Percentiles rank a stretch among this genome's conserved stretches.
Evolutionary conservation across 139 green algal species (phyloP).

Genomic region (Pseudopediastrum boryanum): DNA sequence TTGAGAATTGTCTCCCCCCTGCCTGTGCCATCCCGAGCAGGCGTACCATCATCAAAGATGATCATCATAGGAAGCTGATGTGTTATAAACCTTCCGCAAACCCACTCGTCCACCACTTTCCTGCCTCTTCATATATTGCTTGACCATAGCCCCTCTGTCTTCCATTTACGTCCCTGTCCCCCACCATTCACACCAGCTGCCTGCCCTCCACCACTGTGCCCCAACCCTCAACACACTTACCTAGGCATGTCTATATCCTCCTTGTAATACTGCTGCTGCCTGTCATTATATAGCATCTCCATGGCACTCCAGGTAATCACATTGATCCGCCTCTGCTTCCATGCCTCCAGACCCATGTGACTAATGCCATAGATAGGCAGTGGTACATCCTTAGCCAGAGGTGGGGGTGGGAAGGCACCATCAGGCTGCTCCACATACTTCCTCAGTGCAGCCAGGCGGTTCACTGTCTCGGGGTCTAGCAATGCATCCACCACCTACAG

Average conservation of each 20-base stretch:
- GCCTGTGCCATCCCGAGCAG: too few species aligned
- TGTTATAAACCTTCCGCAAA: neutral
- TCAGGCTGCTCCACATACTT: slow-evolving; percentile 42
- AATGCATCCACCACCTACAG: slow-evolving; percentile 55
- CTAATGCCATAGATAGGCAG: slow-evolving; percentile 31
- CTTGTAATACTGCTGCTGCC: slow-evolving; percentile 41
- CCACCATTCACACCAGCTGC: neutral
- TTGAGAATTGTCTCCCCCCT: neutral
- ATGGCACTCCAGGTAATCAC: slow-evolving; percentile 45
- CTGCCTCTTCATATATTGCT: neutral
- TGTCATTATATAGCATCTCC: slow-evolving; percentile 51
- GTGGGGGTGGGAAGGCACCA: slow-evolving; percentile 51
- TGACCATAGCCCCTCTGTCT: neutral
- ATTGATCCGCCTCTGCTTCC: slow-evolving; percentile 43
- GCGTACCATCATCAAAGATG: too few species aligned
- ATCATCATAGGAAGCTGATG: neutral
- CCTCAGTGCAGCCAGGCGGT: slow-evolving; percentile 50
- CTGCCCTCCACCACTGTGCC: neutral
- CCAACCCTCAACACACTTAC: neutral
- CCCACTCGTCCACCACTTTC: neutral
- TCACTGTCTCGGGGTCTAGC: slow-evolving; percentile 49
- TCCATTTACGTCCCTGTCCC: neutral
- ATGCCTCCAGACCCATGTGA: slow-evolving; percentile 37
- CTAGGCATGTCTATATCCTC: slow-evolving; percentile 50
- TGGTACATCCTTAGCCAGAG: slow-evolving; percentile 19